These are phyloP conservation scores for Xylaria sp. DNA, from an alignment of 2,329 filamentous ascomycete genomes.

Conservation along the genomic window DNA sequence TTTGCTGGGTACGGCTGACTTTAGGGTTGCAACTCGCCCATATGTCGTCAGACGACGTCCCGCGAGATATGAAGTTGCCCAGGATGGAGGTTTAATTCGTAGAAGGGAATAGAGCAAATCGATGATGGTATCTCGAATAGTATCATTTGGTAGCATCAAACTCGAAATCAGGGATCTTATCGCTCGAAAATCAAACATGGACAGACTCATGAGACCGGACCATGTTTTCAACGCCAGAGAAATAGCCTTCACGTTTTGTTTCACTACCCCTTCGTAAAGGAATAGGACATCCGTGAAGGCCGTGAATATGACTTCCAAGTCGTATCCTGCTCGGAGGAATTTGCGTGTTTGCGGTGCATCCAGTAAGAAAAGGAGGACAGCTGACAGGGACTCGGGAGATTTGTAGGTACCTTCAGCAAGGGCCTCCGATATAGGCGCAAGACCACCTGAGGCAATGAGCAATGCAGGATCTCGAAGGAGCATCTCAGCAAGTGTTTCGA, in stretches of 20 bases:
- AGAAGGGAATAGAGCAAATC: slow-evolving; percentile 84
- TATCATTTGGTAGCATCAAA: slow-evolving; percentile 66
- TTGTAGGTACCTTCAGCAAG: slow-evolving; percentile 91
- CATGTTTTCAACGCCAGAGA: slow-evolving; percentile 91
- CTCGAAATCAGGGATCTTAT: slow-evolving; percentile 80
- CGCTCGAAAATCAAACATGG: slow-evolving; percentile 87
- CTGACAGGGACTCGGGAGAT: slow-evolving; percentile 87
- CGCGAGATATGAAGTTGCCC: slow-evolving; percentile 95
- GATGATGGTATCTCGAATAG: slow-evolving; percentile 78
- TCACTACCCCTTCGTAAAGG: slow-evolving; percentile 71
- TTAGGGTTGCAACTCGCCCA: slow-evolving; percentile 88
- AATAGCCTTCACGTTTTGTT: slow-evolving; percentile 92
- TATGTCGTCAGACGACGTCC: slow-evolving; percentile 94
- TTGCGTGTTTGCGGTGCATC: slow-evolving; percentile 84
- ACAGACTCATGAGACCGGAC: slow-evolving; percentile 88
- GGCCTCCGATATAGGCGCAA: slow-evolving; percentile 89
- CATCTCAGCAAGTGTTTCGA: slow-evolving; percentile 92
- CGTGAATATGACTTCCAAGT: slow-evolving; percentile 88
- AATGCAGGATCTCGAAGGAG: slow-evolving; percentile 85
- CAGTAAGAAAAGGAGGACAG: slow-evolving; percentile 88
- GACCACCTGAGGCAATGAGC: slow-evolving; percentile 82
- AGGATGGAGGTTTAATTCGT: slow-evolving; percentile 90
- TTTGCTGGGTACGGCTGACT: slow-evolving; percentile 63
- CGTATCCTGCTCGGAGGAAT: slow-evolving; percentile 87
- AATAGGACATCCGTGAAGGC: slow-evolving; percentile 86